Evolutionary conservation across 2,329 filamentous ascomycete genomes (phyloP), one percentile per base, ranked within the genome.

Genomic region (Decorospora gaudefroyi): DNA sequence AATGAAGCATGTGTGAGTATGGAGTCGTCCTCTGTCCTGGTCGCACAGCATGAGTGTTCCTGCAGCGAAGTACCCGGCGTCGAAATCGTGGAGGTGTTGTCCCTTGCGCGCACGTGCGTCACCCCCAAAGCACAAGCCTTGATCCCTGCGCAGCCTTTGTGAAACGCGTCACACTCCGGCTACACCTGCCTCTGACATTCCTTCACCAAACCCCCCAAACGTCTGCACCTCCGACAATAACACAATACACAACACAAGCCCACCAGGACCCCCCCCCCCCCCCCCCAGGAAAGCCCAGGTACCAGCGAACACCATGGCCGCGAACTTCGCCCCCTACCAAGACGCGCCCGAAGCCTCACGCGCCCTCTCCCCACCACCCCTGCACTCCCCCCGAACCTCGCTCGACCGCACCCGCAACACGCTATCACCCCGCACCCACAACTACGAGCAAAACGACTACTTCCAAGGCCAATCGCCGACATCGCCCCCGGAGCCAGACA

Each of bases 281-380:
- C n/a, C n/a, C n/a, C n/a, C n/a, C n/a, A n/a, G n/a, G n/a, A 42
- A n/a, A n/a, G 29, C 6, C 32, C 26, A 39, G 27, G 25, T n/a
- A n/a, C n/a, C n/a, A n/a, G n/a, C 13, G n/a, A 19, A 27, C 46
- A 50, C 22, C 11, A 69, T 68, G 65, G 57, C 56, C 10, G 56
- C 65, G 19, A 62, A 96, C 76, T 99, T 97, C 70, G 93, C 93
- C 31, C 93, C 93, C 25, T 99, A 97, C 74, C 93, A 97, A 76
- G 92, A 92, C 71, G 87, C 87, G 34, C 93, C 93, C 7, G 91
- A 97, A 75, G 80, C 86, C 60, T 83, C 84, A 57, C 88, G 92
- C 63, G 84, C 87, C 38, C 80, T 90, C 68, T 95, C 89, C 13
- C 89, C 90, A 38, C 80, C 84, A 42, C 72, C 73, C 0, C n/a